phyloP scores from a whole-genome alignment of 495 filamentous ascomycete genomes.

The Talaromyces nanjingensis region DNA sequence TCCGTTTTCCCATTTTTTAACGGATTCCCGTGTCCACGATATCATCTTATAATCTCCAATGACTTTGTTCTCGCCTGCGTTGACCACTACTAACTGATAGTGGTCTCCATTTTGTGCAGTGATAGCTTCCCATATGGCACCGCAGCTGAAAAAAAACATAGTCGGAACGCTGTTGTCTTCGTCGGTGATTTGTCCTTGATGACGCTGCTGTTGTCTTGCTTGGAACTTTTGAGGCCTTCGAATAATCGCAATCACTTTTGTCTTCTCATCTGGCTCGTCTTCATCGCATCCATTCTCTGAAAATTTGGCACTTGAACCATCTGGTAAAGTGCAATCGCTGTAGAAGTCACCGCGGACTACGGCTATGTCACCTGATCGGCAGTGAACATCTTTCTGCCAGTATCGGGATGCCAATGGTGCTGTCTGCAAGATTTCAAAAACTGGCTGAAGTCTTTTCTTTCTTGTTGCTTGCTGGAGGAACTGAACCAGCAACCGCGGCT shows the following conservation, averaged over 20 bases:
- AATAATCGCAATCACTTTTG: neutral
- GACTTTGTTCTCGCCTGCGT: neutral
- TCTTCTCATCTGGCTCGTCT: neutral
- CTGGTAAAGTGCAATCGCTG: neutral
- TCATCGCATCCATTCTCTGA: neutral
- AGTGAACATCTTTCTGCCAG: neutral
- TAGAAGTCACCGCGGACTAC: neutral
- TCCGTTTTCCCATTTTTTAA: neutral
- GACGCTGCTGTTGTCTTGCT: neutral
- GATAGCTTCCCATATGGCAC: neutral
- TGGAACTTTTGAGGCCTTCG: neutral
- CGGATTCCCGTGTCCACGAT: neutral
- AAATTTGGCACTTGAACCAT: neutral
- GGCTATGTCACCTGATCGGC: neutral
- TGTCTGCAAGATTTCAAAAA: constrained; percentile 1
- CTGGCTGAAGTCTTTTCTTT: neutral
- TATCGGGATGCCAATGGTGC: neutral
- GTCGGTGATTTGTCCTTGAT: constrained; percentile 1
- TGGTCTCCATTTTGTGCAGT: neutral
- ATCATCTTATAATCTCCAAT: neutral
- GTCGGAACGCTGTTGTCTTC: neutral
- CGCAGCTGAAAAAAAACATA: neutral
- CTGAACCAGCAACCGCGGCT: neutral
- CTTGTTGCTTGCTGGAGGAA: neutral
- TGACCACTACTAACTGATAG: neutral